Percentiles rank a stretch among this genome's conserved stretches.
Evolutionary conservation across 345 rosid genomes (phyloP).

Genomic region (Geranium brycei): DNA sequence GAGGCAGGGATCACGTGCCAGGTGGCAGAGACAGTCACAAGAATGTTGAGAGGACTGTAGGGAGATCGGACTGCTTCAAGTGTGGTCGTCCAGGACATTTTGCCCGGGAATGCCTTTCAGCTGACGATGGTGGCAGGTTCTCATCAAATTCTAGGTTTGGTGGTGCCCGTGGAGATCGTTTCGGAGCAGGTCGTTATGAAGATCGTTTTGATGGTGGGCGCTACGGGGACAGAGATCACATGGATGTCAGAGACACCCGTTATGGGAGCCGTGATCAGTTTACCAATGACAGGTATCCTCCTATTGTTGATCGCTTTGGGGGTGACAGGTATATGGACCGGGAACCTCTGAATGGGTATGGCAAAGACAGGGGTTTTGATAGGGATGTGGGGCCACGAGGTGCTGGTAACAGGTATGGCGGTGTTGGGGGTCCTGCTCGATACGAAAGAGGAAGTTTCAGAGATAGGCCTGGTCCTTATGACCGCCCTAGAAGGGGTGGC

Average conservation of each 20-base stretch:
- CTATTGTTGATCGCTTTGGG: background rate
- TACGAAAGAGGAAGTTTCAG: constrained; percentile 2
- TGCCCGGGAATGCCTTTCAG: constrained; percentile 28
- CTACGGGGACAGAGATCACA: constrained; percentile 21
- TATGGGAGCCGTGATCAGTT: constrained; percentile 23
- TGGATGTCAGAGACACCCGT: constrained; percentile 18
- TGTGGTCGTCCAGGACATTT: constrained; percentile 30
- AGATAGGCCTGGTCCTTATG: constrained; percentile 2
- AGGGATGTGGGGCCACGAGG: background rate
- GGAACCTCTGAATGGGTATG: constrained; percentile 1
- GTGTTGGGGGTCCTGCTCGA: constrained; percentile 14
- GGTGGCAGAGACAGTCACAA: constrained; percentile 17
- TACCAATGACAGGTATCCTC: constrained; percentile 18
- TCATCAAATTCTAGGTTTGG: constrained; percentile 25
- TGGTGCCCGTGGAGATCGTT: constrained; percentile 19
- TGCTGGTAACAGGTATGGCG: background rate
- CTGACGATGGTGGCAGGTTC: constrained; percentile 15
- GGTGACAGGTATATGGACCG: background rate
- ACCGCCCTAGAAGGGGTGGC: background rate
- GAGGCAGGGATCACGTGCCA: constrained; percentile 4
- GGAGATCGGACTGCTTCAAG: constrained; percentile 26
- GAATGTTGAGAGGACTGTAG: constrained; percentile 21
- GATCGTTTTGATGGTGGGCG: constrained; percentile 31
- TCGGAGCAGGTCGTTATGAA: constrained; percentile 23
- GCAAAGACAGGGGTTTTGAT: background rate